A percentile compares a stretch with the other conserved stretches of the same genome.
phyloP scores from a whole-genome alignment of 148 eudicot genomes.

The Gaultheria prostrata region DNA sequence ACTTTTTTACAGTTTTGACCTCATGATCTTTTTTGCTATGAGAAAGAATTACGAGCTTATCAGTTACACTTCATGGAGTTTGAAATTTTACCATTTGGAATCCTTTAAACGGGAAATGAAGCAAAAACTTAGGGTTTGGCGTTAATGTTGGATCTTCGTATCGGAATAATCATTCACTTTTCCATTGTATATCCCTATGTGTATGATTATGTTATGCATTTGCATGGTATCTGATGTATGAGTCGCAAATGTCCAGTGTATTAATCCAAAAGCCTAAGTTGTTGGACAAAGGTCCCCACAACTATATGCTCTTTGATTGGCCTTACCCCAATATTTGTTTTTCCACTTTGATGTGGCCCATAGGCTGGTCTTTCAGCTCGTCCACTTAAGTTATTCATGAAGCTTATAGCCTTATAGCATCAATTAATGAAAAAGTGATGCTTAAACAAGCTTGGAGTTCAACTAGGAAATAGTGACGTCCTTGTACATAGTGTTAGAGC shows the following conservation, averaged over 20 bases:
- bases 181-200: neutral
- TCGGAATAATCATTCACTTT: neutral
- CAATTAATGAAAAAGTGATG: neutral
- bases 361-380: neutral
- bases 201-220: neutral
- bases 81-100: neutral
- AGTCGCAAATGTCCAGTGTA: neutral
- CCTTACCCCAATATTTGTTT: neutral
- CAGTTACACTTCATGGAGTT: slow-evolving; percentile 3
- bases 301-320: neutral
- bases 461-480: neutral
- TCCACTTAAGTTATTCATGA: neutral
- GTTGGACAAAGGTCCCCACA: neutral
- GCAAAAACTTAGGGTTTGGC: neutral
- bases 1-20: neutral
- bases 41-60: neutral
- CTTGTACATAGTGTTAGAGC: neutral
- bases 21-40: neutral
- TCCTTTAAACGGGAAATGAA: neutral
- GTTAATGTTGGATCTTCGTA: neutral
- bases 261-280: neutral
- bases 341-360: neutral
- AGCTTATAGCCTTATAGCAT: neutral
- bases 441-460: neutral
- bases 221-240: neutral